These are phyloP conservation scores for Paratinospora sagittata DNA, from an alignment of 164 flowering plant species.

Conservation along the genomic window DNA sequence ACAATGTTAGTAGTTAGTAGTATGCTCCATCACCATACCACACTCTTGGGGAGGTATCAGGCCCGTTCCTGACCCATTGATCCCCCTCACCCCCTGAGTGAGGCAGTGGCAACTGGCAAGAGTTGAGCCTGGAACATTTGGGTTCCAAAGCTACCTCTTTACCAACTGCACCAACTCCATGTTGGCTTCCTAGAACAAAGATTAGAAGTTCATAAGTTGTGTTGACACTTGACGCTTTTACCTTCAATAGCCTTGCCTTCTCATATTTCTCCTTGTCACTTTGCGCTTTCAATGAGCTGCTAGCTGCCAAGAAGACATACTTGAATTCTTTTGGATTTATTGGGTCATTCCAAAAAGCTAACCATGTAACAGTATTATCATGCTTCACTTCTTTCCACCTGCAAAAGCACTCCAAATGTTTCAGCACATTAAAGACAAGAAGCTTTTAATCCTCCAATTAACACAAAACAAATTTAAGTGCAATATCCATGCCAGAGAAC, in stretches of 20 bases:
- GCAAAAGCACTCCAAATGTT: conserved; percentile 22
- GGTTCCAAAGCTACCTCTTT: no score
- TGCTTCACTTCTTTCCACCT: conserved; percentile 98
- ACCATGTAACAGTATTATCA: conserved; percentile 98
- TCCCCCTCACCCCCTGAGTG: no score
- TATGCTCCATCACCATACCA: no score
- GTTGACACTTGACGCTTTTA: conserved; percentile 13
- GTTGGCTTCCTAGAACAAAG: no score
- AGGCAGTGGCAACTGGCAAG: no score
- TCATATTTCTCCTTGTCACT: conserved; percentile 99
- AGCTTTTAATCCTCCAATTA: neutral
- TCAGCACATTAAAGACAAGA: neutral
- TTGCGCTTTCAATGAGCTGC: conserved; percentile 96
- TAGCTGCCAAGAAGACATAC: conserved; percentile 95
- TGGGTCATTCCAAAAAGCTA: conserved; percentile 99
- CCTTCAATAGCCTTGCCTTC: conserved; percentile 92
- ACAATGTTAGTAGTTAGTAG: no score
- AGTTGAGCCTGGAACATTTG: no score
- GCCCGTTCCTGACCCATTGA: no score
- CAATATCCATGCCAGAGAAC: conserved; percentile 27
- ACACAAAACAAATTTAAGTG: neutral
- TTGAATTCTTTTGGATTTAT: conserved; percentile 87
- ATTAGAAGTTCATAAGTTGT: neutral
- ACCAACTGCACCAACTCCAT: no score
- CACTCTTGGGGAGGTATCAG: no score